Base-by-base conservation (phyloP, 2,329 filamentous ascomycete species). In the Apiospora aurea region DNA sequence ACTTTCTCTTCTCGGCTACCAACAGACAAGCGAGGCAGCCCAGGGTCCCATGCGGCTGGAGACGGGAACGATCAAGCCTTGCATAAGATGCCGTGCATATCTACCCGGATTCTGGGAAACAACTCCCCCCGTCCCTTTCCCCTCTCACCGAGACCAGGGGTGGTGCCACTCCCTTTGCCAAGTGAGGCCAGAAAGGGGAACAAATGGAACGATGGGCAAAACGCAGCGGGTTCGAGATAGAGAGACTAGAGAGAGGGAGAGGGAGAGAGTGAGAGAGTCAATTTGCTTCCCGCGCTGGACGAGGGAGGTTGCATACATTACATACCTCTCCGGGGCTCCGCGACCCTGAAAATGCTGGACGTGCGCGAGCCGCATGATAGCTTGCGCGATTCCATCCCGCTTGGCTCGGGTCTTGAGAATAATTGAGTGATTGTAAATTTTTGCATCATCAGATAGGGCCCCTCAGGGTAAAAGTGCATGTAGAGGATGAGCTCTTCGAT, bases 201-300 rank as follows among this genome's bases (percentile, higher is more conserved):
- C 11, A 10, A 24, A 41, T 24, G 57, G 57, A 29, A 2, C 57
- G 10, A 41, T 24, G n/a, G 53, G 57, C 57, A 64, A 41, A 64
- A 64, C 34, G 34, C n/a, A 11, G n/a, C 57, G 57, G 21, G 34
- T 64, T 64, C 57, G 57, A 64, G 57, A 24, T 64, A 24, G 29
- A 64, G 2, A 24, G 26, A n/a, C n/a, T n/a, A 64, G 57, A 24
- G 41, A 24, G 29, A 64, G 2, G 14, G 26, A 24, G 29, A 64
- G 2, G 14, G 26, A 8, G 7, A 38, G 16, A 38, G 13, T 6
- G 10, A 38, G 4, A 38, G 21, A 51, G 21, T 14, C 26, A 16
- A 21, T 7, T 5, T 21, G 18, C 29, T 14, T 24, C 4, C 57
- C 53, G 34, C 53, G 34, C 18, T 64, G 10, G 16, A 41, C 18